Percentiles rank a stretch among this genome's conserved stretches.
Evolutionary conservation across 139 green algal genomes (phyloP).

Genomic region (Limnomonas spitsbergensis): DNA sequence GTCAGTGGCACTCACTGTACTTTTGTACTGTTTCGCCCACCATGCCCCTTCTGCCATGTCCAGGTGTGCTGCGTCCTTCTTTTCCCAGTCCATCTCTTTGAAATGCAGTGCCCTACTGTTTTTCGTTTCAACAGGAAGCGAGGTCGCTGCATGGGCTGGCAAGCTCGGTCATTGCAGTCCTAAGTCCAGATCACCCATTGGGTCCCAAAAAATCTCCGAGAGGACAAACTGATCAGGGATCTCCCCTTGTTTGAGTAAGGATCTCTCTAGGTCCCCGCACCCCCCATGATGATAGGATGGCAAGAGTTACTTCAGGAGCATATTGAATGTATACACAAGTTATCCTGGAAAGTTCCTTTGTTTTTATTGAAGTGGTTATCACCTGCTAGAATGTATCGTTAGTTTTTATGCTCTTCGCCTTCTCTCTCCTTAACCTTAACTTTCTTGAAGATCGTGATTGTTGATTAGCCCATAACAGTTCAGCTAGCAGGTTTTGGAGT

Average conservation of each 20-base stretch:
- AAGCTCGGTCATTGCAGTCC: constrained; percentile 21
- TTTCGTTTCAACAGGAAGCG: constrained; percentile 44
- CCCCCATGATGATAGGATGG: no score
- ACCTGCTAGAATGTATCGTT: background rate
- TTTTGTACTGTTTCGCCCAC: background rate
- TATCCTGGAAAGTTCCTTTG: background rate
- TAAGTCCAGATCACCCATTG: background rate
- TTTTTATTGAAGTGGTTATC: background rate
- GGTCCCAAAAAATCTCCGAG: background rate
- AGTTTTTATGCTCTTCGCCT: no score
- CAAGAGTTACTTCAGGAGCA: no score
- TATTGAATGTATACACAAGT: background rate
- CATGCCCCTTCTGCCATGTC: background rate
- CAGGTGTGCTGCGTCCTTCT: background rate
- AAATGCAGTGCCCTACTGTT: no score
- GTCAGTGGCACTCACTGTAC: background rate
- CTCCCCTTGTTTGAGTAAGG: background rate
- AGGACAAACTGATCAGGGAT: background rate
- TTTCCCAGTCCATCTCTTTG: no score
- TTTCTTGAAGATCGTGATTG: no score
- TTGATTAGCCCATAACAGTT: no score
- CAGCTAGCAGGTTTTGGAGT: no score
- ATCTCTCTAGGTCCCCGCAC: no score
- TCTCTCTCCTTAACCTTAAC: no score
- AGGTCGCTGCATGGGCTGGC: constrained; percentile 47